These are phyloP conservation scores for Calonectria hawksworthii DNA, from an alignment of 2,329 filamentous ascomycete genomes.

Conservation along the genomic window DNA sequence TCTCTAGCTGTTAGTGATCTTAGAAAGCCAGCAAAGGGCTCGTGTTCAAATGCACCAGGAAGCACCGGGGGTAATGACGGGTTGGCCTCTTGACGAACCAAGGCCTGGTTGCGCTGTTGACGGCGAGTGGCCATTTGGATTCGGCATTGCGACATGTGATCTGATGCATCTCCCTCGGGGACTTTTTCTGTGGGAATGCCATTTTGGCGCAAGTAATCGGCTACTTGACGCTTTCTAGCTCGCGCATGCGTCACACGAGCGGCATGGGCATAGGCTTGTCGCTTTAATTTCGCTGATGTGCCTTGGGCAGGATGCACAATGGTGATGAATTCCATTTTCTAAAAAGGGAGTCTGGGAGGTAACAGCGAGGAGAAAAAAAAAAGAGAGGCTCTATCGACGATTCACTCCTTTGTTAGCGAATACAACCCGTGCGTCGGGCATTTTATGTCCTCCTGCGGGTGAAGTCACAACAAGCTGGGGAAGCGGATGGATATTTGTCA, in stretches of 20 bases:
- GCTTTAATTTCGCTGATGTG: conserved; percentile 14
- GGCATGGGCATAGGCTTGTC: conserved; percentile 27
- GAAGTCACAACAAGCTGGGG: not conserved
- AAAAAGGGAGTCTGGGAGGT: not conserved
- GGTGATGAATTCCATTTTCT: conserved; percentile 30
- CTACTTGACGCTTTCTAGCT: conserved; percentile 18
- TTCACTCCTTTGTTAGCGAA: not conserved
- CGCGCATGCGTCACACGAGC: conserved; percentile 30
- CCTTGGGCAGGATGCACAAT: conserved; percentile 6
- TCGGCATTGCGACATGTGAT: not conserved
- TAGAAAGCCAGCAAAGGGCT: conserved; percentile 30
- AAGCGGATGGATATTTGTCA: conserved; percentile 25
- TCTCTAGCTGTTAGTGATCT: conserved; percentile 18
- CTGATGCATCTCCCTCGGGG: not conserved
- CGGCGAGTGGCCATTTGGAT: not conserved
- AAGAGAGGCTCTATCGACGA: not conserved
- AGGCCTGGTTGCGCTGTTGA: not conserved
- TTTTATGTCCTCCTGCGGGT: not conserved
- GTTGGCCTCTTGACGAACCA: not conserved
- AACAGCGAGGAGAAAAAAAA: not conserved
- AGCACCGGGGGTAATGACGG: not conserved
- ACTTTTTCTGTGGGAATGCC: not conserved
- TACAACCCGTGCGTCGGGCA: not conserved
- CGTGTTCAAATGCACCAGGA: conserved; percentile 24
- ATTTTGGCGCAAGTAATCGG: not conserved